Base-by-base conservation (phyloP, 495 filamentous ascomycete species). In the Talaromyces adpressus region DNA sequence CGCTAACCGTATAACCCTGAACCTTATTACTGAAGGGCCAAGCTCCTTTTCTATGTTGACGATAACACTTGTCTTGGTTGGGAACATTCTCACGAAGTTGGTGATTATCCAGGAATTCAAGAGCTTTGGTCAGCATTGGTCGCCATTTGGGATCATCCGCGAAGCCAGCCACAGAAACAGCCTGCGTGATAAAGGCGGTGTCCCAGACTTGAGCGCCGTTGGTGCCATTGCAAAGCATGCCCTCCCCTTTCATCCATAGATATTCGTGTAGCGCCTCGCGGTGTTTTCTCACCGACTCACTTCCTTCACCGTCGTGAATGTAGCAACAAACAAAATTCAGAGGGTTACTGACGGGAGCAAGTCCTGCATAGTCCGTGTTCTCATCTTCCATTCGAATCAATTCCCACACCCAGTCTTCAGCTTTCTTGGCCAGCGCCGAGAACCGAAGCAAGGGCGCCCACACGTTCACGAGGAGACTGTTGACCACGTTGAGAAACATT, bases 171-270 rank as follows among this genome's bases (percentile, higher is more conserved):
- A 90, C 91, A 62, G 89, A 80, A 30, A 91, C 82, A 8, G 88
- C 87, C 71, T 96, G 92, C 23, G 96, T 91, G 47, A 88, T 75
- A 69, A 97, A 97, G 0, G 91, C 82, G 0, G 94, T 98, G 70
- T 98, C 94, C 94, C 94, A 98, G 51, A 85, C 89, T 75, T 98
- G 94, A 14, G 97, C 92, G 16, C 94, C 94, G 69, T 98, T 97
- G 36, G 94, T 98, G 36, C 94, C 94, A 72, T 97, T 97, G 73
- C 87, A 87, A 20, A 97, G 79, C 90, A 98, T 91, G 27, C 94
- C 94, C 72, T 97, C 94, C 47, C 84, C 64, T 47, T 93, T 96
- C 62, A 98, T 79, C 95, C 95, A 98, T 64, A 98, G 78, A 64
- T 89, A 94, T 66, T 98, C 95, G 45, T 89, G 77, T 23, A 94